phyloP scores from a whole-genome alignment of 2,329 filamentous ascomycete genomes.

The Aspergillus glaucus region DNA sequence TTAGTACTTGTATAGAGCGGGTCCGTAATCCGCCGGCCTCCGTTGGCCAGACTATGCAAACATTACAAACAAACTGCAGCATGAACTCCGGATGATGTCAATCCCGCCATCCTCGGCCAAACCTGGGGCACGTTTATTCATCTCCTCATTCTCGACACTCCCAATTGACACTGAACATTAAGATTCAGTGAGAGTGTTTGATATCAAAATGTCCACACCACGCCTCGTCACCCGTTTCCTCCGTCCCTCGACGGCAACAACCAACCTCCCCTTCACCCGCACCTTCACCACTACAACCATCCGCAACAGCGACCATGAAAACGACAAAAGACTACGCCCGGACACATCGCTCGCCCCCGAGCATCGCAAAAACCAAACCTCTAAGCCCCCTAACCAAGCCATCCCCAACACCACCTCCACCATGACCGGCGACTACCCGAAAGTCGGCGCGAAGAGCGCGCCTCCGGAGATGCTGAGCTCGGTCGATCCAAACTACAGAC shows the following conservation, averaged over 20 bases:
- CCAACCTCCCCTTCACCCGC: constrained; percentile 17
- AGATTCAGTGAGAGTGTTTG: not conserved
- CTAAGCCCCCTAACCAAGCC: constrained; percentile 55
- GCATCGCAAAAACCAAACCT: constrained; percentile 51
- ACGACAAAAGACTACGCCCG: constrained; percentile 31
- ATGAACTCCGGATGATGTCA: constrained; percentile 32
- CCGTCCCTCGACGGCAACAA: constrained; percentile 28
- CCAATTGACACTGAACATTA: not conserved
- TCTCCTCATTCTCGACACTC: not conserved
- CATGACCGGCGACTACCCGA: constrained; percentile 57
- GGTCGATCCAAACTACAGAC: constrained; percentile 50
- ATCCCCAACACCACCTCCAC: constrained; percentile 60
- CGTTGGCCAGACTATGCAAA: constrained; percentile 24
- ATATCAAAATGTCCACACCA: constrained; percentile 40
- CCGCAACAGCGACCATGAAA: constrained; percentile 39
- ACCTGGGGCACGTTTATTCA: not conserved
- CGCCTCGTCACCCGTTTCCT: constrained; percentile 41
- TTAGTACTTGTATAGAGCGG: too few species aligned
- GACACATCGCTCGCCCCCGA: constrained; percentile 48
- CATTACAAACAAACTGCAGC: constrained; percentile 26
- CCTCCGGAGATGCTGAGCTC: constrained; percentile 57
- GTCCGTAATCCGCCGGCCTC: constrained; percentile 8
- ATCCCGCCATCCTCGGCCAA: constrained; percentile 19
- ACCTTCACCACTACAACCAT: constrained; percentile 27
- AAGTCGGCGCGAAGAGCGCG: constrained; percentile 49